Evolutionary conservation across 331 rosid species (phyloP), one percentile per base, ranked within the genome.

Genomic region (Stylosanthes scabra): DNA sequence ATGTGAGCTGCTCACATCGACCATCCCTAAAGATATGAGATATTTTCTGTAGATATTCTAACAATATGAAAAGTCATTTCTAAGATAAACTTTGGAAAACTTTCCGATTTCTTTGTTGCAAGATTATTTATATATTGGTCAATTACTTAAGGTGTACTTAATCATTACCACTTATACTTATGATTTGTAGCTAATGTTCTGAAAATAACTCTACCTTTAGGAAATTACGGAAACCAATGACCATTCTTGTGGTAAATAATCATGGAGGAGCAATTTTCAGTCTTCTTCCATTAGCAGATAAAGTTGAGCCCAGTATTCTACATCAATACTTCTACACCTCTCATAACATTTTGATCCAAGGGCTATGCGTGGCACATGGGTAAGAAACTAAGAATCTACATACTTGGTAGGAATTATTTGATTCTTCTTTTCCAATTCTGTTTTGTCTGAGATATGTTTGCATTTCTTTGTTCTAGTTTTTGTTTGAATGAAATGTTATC

Each of bases 201-300:
- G 59, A 65, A 67, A 61, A 45, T 46, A 45, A 63, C 15, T 69
- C 68, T 68, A 68, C 31, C 39, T 85, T 78, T 72, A 93, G 98
- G 92, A 76, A 74, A 47, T 59, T 75, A 71, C 88, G 98, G 88
- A 94, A 89, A 84, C 96, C 98, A 61, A 87, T 94, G 90, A 91
- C 95, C 6, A 77, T 94, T 60, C 70, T 94, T 54, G 91, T 91
- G 75, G 74, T 88, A 70, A 94, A 94, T 81, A 94, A 94, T 81
- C 97, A 83, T 29, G 98, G 98, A 73, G 98, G 98, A 79, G 98
- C 88, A 71, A 94, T 94, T 80, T 94, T 94, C 86, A 88, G 98
- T 71, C 83, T 83, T 64, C 97, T 94, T 77, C 97, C 98, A 9
- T 68, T 89, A 74, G 96, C 91, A 50, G 87, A 91, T 69, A 88